Evolutionary conservation across 176 grass and related monocot species (phyloP), one percentile per base, ranked within the genome.

Genomic region (Pontederia crassipes): DNA sequence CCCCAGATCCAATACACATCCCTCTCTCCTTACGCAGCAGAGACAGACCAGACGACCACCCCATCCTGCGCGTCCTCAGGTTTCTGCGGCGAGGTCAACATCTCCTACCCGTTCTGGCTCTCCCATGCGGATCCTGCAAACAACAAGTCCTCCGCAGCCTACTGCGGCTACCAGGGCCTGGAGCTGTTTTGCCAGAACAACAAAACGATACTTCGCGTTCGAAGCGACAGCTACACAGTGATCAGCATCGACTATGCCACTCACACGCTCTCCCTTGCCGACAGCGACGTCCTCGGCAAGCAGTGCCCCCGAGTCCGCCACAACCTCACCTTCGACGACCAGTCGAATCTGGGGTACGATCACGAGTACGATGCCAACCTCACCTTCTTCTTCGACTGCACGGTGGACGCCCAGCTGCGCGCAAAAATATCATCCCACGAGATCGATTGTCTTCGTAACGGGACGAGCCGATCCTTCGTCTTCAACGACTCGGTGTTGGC

Each of bases 61-160:
- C 0, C 59, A n/a, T 16, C 14, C 59, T 45, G 29, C 32, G 6
- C 35, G 1, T 10, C 2, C 10, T 10, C 59, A 57, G 8, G 16
- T 0, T 0, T 0, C 20, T 87, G 85, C 59, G 69, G 85, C 28
- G 11, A 17, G 4, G 2, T 58, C 14, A n/a, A 15, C 53, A 48
- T 89, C 58, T 0, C 49, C 15, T 95, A 89, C 65, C 90, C 90
- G 8, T 86, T 95, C 77, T 74, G 50, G 53, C 59, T 85, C 15
- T 9, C 61, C 53, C 18, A 29, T 12, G 20, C 57, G 0, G 32
- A 73, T 0, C 0, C 8, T 1, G 0, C 20, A 24, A 40, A 7
- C 32, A 40, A 50, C 18, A 17, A 1, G 11, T n/a, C 10, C 28
- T 48, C 20, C 1, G 8, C 8, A 48, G 16, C 12, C 3, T 52